A percentile compares a stretch with the other conserved stretches of the same genome.
Conservation (phyloP, 2,329 filamentous ascomycete species). For the Hypoxylon sp. region DNA sequence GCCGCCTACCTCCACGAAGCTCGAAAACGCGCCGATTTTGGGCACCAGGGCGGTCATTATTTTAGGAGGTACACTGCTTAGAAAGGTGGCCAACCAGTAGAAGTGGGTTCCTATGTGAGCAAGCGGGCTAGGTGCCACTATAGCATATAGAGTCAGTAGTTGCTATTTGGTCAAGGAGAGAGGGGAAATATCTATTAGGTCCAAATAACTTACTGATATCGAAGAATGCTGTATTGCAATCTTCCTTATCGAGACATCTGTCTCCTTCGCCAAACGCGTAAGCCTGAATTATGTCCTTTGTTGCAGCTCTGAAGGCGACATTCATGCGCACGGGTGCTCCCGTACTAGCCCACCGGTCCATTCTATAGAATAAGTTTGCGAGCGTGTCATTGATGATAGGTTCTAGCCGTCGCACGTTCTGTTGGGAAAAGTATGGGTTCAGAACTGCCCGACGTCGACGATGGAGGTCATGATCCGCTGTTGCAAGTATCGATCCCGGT, state of each 20-base stretch:
- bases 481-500: slow-evolving; percentile 43
- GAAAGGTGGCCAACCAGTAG: slow-evolving; percentile 42
- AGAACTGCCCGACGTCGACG: slow-evolving; percentile 46
- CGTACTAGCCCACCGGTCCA: slow-evolving; percentile 45
- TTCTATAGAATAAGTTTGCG: slow-evolving; percentile 42
- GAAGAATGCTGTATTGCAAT: slow-evolving; percentile 52
- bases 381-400: slow-evolving; percentile 47
- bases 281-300: slow-evolving; percentile 48
- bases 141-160: slow-evolving; percentile 10
- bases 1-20: slow-evolving; percentile 37
- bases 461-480: slow-evolving; percentile 47
- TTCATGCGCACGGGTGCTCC: slow-evolving; percentile 39
- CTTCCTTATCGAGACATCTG: slow-evolving; percentile 52
- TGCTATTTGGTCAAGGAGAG: background rate
- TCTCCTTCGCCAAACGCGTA: slow-evolving; percentile 47
- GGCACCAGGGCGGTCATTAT: slow-evolving; percentile 46
- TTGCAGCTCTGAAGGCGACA: slow-evolving; percentile 42
- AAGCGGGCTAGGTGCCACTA: slow-evolving; percentile 35
- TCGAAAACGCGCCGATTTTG: slow-evolving; percentile 34
- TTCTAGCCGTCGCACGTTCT: slow-evolving; percentile 46
- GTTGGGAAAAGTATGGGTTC: slow-evolving; percentile 49
- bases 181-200: background rate
- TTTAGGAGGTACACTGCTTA: slow-evolving; percentile 44
- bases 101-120: slow-evolving; percentile 47
- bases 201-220: slow-evolving; percentile 34